These are phyloP conservation scores for Echeveria elegans DNA, from an alignment of 164 flowering plant genomes.

Conservation along the genomic window DNA sequence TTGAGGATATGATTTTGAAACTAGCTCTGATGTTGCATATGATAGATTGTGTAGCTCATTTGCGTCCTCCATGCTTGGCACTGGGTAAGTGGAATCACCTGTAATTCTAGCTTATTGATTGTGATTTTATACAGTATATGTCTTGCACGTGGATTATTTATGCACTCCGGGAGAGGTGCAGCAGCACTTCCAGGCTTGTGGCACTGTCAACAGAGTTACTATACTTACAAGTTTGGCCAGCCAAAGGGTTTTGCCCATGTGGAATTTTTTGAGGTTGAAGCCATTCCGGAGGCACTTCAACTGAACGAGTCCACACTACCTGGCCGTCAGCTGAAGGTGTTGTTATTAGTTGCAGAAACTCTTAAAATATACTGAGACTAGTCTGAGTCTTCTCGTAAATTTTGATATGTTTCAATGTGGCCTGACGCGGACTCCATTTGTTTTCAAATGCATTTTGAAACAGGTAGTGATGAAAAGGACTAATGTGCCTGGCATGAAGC, in stretches of 20 bases:
- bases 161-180: conserved; percentile 68
- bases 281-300: conserved; percentile 45
- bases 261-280: conserved; percentile 53
- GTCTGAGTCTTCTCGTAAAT: neutral
- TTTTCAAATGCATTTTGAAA: neutral
- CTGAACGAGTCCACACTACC: conserved; percentile 52
- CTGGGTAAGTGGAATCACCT: too few species aligned
- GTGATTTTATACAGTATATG: neutral
- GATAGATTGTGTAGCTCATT: too few species aligned
- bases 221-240: conserved; percentile 58
- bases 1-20: too few species aligned
- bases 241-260: conserved; percentile 65
- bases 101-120: too few species aligned
- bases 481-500: conserved; percentile 66
- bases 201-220: conserved; percentile 58
- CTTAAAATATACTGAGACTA: neutral
- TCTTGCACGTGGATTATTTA: conserved; percentile 54
- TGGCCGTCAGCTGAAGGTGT: conserved; percentile 59
- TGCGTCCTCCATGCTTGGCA: too few species aligned
- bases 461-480: conserved; percentile 53
- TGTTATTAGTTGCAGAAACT: neutral
- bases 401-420: neutral
- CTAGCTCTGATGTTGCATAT: too few species aligned
- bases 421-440: neutral
- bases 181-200: conserved; percentile 60